Evolutionary conservation across 1,284 basidiomycete species (phyloP), one percentile per base, ranked within the genome.

Genomic region (Puccinia coronata): DNA sequence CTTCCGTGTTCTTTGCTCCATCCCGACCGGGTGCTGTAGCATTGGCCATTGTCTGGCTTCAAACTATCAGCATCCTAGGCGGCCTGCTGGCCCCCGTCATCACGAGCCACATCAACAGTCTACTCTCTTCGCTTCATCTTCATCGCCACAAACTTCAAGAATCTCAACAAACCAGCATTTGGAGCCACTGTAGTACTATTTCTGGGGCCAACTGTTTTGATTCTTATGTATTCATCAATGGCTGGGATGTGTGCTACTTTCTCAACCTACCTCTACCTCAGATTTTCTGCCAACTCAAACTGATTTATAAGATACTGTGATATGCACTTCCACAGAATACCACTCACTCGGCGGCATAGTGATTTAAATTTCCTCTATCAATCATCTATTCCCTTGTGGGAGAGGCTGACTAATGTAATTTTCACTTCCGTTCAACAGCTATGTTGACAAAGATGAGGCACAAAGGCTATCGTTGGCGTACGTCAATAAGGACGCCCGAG

Each of bases 221-320:
- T 25, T 74, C 72, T 16, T 74, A 39, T 23, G 55, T 43, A 8
- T 74, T 74, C 57, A 74, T 74, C 39, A 61, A 74, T 20, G 53
- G 72, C 31, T 74, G 72, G 72, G 72, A 74, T 39, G 72, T 74
- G n/a, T n/a, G n/a, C n/a, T n/a, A n/a, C 14, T 41, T 59, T 43
- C 12, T 2, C 12, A 1, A 3, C 53, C 25, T 41, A 16, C 67
- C 8, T 51, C 16, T n/a, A n/a, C n/a, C n/a, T n/a, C n/a, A 14
- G 11, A 63, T 1, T 70, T n/a, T 53, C 43, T 20, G 14, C 20
- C 31, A 53, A 36, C 16, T 28, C 20, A 16, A 12, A 53, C 63
- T 67, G 63, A 67, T 41, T 12, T 23, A 12, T 20, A 0, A 6
- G 5, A 16, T 43, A 8, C 12, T 67, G 14, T 47, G n/a, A 20